Percentiles rank a stretch among this genome's conserved stretches.
phyloP scores from a whole-genome alignment of 257 asterid genomes.

The Plectranthus barbatus region DNA sequence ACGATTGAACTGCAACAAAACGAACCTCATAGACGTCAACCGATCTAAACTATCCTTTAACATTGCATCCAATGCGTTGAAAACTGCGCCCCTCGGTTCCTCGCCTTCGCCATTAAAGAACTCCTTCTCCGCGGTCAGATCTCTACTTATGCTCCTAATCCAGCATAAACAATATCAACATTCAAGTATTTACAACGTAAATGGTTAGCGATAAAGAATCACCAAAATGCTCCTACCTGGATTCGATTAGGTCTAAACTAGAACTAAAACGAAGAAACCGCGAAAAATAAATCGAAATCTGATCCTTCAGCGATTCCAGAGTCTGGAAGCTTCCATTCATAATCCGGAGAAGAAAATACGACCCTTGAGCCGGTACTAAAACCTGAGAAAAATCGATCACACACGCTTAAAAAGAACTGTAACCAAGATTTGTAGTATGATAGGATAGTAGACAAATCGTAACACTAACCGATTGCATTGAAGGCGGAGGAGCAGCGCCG shows the following conservation, averaged over 20 bases:
- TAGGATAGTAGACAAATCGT: neutral
- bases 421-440: neutral
- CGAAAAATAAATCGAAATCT: conserved; percentile 26
- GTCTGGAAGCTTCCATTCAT: conserved; percentile 49
- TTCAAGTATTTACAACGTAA: neutral
- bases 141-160: conserved; percentile 15
- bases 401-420: neutral
- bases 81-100: conserved; percentile 46
- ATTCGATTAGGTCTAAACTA: conserved; percentile 20
- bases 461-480: conserved; percentile 27
- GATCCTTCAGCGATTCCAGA: conserved; percentile 48
- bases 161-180: neutral
- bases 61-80: conserved; percentile 65
- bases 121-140: conserved; percentile 28
- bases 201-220: neutral
- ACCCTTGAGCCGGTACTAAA: conserved; percentile 44
- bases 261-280: conserved; percentile 31
- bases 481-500: conserved; percentile 14
- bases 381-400: conserved; percentile 30
- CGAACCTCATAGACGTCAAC: conserved; percentile 65
- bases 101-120: conserved; percentile 32
- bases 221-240: conserved; percentile 29
- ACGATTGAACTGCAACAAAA: neutral
- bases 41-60: conserved; percentile 71
- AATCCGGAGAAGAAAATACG: conserved; percentile 45